Evolutionary conservation across 345 rosid species (phyloP).

Genomic region (Brassica carinata): DNA sequence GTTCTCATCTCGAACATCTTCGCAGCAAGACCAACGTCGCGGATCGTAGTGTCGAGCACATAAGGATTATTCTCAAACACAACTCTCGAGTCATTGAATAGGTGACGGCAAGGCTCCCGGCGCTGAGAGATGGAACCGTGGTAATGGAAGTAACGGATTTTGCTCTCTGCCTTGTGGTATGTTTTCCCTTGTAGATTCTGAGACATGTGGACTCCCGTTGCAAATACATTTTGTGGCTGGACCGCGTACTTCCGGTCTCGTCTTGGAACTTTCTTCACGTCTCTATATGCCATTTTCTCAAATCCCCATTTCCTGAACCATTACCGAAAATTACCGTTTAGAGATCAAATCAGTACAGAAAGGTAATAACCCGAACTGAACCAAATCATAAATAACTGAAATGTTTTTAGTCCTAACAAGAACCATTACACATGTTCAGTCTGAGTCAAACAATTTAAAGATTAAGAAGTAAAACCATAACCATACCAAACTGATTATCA

Average conservation of each 20-base stretch:
- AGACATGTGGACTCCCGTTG: slow-evolving; percentile 90
- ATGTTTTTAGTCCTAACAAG: not conserved
- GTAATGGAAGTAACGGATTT: slow-evolving; percentile 78
- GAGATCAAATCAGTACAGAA: not conserved
- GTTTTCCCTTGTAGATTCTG: slow-evolving; percentile 72
- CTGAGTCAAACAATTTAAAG: not conserved
- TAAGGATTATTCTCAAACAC: slow-evolving; percentile 64
- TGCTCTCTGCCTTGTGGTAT: slow-evolving; percentile 58
- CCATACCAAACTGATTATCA: not conserved
- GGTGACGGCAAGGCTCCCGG: slow-evolving; percentile 68
- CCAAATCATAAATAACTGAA: not conserved
- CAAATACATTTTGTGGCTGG: slow-evolving; percentile 72
- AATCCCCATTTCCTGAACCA: slow-evolving; percentile 84
- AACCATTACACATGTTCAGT: not conserved
- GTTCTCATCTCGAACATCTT: slow-evolving; percentile 72
- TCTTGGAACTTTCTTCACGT: slow-evolving; percentile 70
- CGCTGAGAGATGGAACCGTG: slow-evolving; percentile 81
- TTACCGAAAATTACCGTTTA: not conserved
- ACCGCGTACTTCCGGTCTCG: slow-evolving; percentile 83
- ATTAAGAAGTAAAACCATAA: not conserved
- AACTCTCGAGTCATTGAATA: slow-evolving; percentile 49
- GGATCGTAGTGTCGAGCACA: slow-evolving; percentile 65
- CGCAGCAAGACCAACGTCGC: slow-evolving; percentile 52
- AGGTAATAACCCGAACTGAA: not conserved
- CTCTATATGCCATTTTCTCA: slow-evolving; percentile 85